These are phyloP conservation scores for Erythrobasidium hasegawianum DNA, from an alignment of 1,284 basidiomycete genomes.

Conservation along the genomic window DNA sequence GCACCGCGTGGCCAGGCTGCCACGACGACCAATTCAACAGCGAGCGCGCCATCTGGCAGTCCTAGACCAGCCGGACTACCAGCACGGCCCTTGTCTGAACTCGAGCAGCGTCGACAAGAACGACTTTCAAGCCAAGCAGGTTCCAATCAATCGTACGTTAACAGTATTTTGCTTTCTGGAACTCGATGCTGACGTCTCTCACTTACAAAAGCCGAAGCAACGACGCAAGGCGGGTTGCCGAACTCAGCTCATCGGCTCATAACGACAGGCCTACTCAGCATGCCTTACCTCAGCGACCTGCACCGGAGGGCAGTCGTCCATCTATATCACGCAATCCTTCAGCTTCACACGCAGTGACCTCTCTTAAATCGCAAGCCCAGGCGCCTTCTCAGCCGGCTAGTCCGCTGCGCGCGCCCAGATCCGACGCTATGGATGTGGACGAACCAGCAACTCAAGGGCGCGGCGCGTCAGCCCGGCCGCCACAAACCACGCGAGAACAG, in stretches of 20 bases:
- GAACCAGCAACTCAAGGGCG: neutral
- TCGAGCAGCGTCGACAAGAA: neutral
- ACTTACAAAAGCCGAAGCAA: too few species aligned
- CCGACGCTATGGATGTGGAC: slow-evolving; percentile 9
- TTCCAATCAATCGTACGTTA: neutral
- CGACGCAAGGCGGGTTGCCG: too few species aligned
- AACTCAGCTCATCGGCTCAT: too few species aligned
- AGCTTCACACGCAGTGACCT: neutral
- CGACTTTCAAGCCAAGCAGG: neutral
- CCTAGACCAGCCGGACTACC: neutral
- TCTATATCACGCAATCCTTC: neutral
- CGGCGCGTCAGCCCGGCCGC: neutral
- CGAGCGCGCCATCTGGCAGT: neutral
- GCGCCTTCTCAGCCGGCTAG: neutral
- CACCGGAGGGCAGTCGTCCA: neutral
- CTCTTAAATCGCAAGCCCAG: too few species aligned
- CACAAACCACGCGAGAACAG: neutral
- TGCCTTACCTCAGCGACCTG: neutral
- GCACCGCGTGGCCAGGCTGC: neutral
- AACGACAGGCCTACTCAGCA: too few species aligned
- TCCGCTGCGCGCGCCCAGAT: neutral
- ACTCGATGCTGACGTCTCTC: too few species aligned
- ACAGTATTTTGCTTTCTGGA: neutral
- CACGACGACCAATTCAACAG: neutral
- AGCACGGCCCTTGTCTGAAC: neutral